Evolutionary conservation across 768 basidiomycete genomes (phyloP), one percentile per base, ranked within the genome.

Genomic region (Thelephora aurantiotincta): DNA sequence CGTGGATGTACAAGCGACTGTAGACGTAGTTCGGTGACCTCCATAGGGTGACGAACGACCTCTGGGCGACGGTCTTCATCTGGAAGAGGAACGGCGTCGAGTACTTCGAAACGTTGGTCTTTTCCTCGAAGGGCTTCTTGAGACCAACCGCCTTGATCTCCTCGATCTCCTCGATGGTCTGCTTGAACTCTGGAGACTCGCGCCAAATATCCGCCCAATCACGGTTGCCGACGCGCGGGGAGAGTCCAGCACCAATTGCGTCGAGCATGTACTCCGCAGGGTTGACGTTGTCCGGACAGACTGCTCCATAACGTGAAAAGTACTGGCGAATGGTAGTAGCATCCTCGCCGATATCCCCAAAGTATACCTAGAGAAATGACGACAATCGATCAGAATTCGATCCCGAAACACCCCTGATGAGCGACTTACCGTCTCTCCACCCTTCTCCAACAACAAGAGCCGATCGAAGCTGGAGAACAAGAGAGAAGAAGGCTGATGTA

Each of bases 141-240:
- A 52, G 43, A 5, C 51, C 52, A 13, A 50, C 36, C 20, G 20
- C 35, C 50, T 71, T 71, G 54, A 75, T 65, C 42, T 59, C 55
- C 23, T 62, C 58, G 49, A 78, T 72, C 49, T 76, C 68, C 4
- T 55, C 55, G 51, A 63, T 62, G 53, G 67, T 63, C 6, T 59
- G 53, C 30, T 50, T 57, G 47, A 53, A 66, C 62, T 92, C 82
- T 0, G 75, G 68, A 4, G 82, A 88, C 34, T 82, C 76, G 14
- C 75, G 62, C 91, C 91, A 94, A 44, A 89, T 68, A 51, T 87
- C 78, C 48, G 79, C 78, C 91, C 91, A 94, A 56, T 94, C 90
- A 30, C 78, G 75, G 48, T 81, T 72, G 1, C 84, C 84, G 34
- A 88, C 71, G 43, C 78, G 71, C 0, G 81, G 73, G 11, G 80